phyloP scores from a whole-genome alignment of 768 basidiomycete genomes.

The Boletus edulis region DNA sequence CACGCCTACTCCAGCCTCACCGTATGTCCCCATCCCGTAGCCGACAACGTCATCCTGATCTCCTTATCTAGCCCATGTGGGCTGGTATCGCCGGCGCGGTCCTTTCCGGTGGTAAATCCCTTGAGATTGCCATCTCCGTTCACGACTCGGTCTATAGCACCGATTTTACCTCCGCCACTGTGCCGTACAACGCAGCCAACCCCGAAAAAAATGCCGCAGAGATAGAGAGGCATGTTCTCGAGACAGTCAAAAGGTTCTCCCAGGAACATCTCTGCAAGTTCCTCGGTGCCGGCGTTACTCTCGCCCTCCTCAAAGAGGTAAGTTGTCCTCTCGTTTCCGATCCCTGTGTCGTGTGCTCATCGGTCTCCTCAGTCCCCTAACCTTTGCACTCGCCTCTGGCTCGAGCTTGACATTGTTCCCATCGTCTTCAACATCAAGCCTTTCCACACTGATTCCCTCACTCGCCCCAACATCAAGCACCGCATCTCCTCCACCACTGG shows the following conservation, averaged over 20 bases:
- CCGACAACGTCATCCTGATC: slow-evolving; percentile 10
- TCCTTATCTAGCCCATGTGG: slow-evolving; percentile 73
- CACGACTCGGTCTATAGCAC: slow-evolving; percentile 86
- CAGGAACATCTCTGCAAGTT: slow-evolving; percentile 82
- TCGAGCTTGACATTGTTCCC: slow-evolving; percentile 80
- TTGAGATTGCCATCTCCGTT: slow-evolving; percentile 74
- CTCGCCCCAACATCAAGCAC: slow-evolving; percentile 78
- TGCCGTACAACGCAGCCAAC: slow-evolving; percentile 52
- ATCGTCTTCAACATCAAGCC: slow-evolving; percentile 85
- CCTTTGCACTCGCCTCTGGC: slow-evolving; percentile 82
- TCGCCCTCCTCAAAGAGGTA: slow-evolving; percentile 69
- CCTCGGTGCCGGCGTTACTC: slow-evolving; percentile 77
- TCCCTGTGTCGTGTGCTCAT: slow-evolving; percentile 16
- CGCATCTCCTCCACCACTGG: slow-evolving; percentile 78
- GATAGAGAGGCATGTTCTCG: slow-evolving; percentile 63
- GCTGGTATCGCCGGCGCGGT: slow-evolving; percentile 70
- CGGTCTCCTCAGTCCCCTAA: slow-evolving; percentile 57
- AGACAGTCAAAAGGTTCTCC: slow-evolving; percentile 69
- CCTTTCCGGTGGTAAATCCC: slow-evolving; percentile 56
- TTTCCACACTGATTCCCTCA: slow-evolving; percentile 75
- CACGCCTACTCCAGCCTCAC: slow-evolving; percentile 61
- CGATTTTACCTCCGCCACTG: slow-evolving; percentile 61
- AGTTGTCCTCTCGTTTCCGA: slow-evolving; percentile 10
- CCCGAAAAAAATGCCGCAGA: slow-evolving; percentile 54
- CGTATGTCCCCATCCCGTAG: slow-evolving; percentile 39